Base-by-base conservation (phyloP, 768 basidiomycete species). In the Macrolepiota dolichaula region DNA sequence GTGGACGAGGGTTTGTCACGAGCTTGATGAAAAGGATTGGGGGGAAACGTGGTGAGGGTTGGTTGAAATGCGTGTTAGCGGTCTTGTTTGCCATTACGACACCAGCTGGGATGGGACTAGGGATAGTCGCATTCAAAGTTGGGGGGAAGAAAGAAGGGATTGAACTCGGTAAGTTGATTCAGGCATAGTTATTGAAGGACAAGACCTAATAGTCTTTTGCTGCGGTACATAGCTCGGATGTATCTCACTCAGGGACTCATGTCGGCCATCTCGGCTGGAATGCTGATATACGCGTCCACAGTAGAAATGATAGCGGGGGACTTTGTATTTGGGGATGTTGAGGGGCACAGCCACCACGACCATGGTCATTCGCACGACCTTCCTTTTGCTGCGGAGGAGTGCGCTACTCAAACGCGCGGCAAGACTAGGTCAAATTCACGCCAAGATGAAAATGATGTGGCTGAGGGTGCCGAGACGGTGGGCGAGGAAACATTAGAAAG, bases 281-380 rank as follows among this genome's bases (percentile, higher is more conserved):
- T 93, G 87, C 81, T 94, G 52, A 91, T 88, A 49, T 93, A 92
- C 66, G 91, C 88, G 0, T 84, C 88, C 11, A 89, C 86, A 10
- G 90, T 93, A 6, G 92, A 93, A 78, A 93, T 94, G 88, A 82
- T 94, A 55, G 91, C 89, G 0, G 91, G 84, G 2, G 91, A 94
- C 71, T 92, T 93, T 65, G 88, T 93, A 46, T 88, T 89, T 73
- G 88, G 91, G 40, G 84, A 84, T 62, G 78, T 79, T 46, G 68
- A 76, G 65, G 71, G 74, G 47, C 72, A 74, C 51, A 69, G 71
- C 58, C 70, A 68, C 25, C 70, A 72, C 62, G 65, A 63, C n/a
- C 57, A 60, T 63, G 68, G 63, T 2, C 63, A 59, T 12, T 60
- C 59, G n/a, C 59, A 60, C 29, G 51, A 47, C 17, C 10, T 60